Evolutionary conservation across 192 early-diverging fungal species (phyloP), one percentile per base, ranked within the genome.

Genomic region (Thamnidium elegans): DNA sequence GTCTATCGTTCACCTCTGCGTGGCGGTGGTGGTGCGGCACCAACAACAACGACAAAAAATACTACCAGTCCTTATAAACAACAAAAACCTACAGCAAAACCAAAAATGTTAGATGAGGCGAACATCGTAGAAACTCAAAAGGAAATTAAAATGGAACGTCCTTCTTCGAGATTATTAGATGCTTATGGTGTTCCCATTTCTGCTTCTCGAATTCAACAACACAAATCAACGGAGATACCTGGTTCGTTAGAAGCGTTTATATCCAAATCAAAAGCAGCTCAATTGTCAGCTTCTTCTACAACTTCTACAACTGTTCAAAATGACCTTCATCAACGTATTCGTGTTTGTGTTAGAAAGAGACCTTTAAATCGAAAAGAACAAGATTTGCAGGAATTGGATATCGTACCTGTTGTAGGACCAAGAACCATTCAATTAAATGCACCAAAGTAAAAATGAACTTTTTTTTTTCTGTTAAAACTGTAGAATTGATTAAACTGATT

Each of bases 261-360:
- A 5, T 17, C 46, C 6, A 17, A 4, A 4, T 17, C 46, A 17
- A 19, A 48, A 5, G 13, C 46, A 48, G 14, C 11, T 19, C 6
- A 17, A 6, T 15, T 48, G 1, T n/a, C 46, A 14, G 13, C 13
- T 2, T 0, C 46, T 17, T 0, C 5, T 6, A 19, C 4, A 48
- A 14, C 46, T 48, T 19, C 13, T 15, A 48, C 17, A 4, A 48
- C 13, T 17, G 0, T 19, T 50, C 65, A 43, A 36, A 71, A 74
- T 21, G 86, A 88, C 55, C 76, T 92, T 32, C 76, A 78, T 42
- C 93, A 95, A 68, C 82, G 90, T 39, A 99, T 99, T 68, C 88
- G 95, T 46, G 97, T 99, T 32, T 99, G 97, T 63, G 95, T 99
- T 15, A 85, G 97, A 31, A 99, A 99, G 72, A 81, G 97, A 39